Evolutionary conservation across 805 yeast species (phyloP).

Genomic region (Wickerhamiella sergipiensis): DNA sequence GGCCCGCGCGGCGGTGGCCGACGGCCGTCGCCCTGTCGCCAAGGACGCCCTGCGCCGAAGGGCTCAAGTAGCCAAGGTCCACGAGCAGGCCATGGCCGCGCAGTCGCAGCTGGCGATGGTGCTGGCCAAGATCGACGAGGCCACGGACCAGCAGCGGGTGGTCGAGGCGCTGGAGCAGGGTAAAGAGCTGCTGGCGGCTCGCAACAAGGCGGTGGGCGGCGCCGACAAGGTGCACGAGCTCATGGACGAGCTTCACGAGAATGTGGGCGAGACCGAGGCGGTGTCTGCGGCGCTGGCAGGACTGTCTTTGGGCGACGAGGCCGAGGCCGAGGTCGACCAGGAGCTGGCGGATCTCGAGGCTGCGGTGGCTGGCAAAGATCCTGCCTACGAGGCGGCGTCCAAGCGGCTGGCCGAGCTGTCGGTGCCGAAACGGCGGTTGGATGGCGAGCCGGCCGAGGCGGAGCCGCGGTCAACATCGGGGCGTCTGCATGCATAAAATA

Average conservation of each 20-base stretch:
- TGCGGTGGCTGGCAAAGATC: conserved; percentile 11
- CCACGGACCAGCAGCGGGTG: conserved; percentile 30
- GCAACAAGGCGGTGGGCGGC: conserved; percentile 30
- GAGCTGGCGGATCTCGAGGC: conserved; percentile 28
- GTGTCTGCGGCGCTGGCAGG: conserved; percentile 26
- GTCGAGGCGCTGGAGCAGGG: conserved; percentile 28
- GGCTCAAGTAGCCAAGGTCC: conserved; percentile 14
- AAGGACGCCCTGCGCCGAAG: conserved; percentile 18
- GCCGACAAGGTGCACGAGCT: conserved; percentile 31
- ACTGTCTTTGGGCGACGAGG: conserved; percentile 20
- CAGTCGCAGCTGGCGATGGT: conserved; percentile 29
- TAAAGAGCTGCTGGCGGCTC: conserved; percentile 24
- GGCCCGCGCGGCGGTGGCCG: neutral
- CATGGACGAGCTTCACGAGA: conserved; percentile 30
- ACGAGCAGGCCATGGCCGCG: conserved; percentile 21
- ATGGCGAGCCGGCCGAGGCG: neutral
- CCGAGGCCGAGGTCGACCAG: conserved; percentile 23
- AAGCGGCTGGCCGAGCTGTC: neutral
- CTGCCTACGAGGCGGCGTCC: neutral
- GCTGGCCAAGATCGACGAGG: conserved; percentile 30
- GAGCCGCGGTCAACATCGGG: neutral
- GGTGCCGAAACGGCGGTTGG: neutral
- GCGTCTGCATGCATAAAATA: neutral
- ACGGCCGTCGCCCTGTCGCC: conserved; percentile 14
- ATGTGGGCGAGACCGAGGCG: conserved; percentile 27